phyloP scores from a whole-genome alignment of 192 early-diverging fungal species.

The Coemansia sp. region DNA sequence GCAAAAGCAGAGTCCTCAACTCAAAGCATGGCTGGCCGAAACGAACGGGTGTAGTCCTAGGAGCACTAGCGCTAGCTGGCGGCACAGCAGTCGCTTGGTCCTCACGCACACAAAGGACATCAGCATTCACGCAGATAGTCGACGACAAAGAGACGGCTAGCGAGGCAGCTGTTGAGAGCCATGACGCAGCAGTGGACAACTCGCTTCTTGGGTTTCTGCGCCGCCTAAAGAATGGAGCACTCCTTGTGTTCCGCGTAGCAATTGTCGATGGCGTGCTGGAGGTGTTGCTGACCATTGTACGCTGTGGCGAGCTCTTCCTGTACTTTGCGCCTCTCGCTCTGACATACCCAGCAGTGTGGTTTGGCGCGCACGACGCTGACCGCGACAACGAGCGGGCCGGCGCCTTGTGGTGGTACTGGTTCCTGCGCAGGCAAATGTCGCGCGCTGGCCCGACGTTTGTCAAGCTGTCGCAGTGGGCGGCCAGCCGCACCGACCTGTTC shows the following conservation, averaged over 20 bases:
- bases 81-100: constrained; percentile 2
- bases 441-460: constrained; percentile 94
- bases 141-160: not conserved
- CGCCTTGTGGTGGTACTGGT: constrained; percentile 84
- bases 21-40: not conserved
- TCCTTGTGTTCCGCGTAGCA: constrained; percentile 8
- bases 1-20: not conserved
- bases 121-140: not conserved
- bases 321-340: constrained; percentile 74
- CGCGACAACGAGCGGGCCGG: constrained; percentile 60
- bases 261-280: constrained; percentile 26
- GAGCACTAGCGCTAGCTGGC: not conserved
- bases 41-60: not conserved
- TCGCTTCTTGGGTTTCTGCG: not conserved
- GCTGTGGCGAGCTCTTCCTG: constrained; percentile 64
- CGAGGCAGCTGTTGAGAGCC: not conserved
- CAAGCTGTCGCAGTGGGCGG: constrained; percentile 96
- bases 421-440: constrained; percentile 80
- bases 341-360: constrained; percentile 60
- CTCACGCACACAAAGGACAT: not conserved
- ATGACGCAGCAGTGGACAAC: not conserved
- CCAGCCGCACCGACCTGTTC: constrained; percentile 89
- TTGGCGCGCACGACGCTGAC: constrained; percentile 58
- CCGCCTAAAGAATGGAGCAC: not conserved
- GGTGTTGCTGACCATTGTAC: constrained; percentile 38